phyloP scores from a whole-genome alignment of 805 yeast species.

The Lachancea lanzarotensis region DNA sequence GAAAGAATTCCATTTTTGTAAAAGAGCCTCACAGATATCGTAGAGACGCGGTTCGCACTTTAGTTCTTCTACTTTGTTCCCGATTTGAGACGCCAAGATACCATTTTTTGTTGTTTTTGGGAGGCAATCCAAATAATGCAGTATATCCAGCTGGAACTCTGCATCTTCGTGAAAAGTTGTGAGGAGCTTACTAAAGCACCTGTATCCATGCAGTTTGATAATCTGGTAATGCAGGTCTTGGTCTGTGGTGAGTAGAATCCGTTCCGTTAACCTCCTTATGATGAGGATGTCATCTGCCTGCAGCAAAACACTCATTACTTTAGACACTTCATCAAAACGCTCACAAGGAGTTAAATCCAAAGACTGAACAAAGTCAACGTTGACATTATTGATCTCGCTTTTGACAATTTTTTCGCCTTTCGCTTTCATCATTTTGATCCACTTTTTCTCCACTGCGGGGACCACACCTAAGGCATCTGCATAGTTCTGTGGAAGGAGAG shows the following conservation, averaged over 20 bases:
- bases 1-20: constrained; percentile 64
- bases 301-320: constrained; percentile 73
- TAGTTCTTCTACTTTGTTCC: constrained; percentile 48
- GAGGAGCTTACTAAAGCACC: constrained; percentile 60
- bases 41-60: constrained; percentile 18
- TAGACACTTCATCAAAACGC: constrained; percentile 54
- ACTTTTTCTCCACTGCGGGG: constrained; percentile 58
- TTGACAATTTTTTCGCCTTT: constrained; percentile 40
- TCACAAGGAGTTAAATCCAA: constrained; percentile 47
- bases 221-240: constrained; percentile 49
- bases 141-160: constrained; percentile 40
- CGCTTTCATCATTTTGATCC: constrained; percentile 56
- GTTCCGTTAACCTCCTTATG: constrained; percentile 56
- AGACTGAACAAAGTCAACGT: constrained; percentile 56
- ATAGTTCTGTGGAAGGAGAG: constrained; percentile 71
- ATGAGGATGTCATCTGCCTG: constrained; percentile 66
- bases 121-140: constrained; percentile 56
- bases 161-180: constrained; percentile 35
- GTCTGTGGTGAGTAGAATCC: constrained; percentile 52
- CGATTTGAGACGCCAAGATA: constrained; percentile 68
- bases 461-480: constrained; percentile 82
- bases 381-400: constrained; percentile 49
- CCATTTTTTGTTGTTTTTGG: constrained; percentile 73
- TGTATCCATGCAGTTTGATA: constrained; percentile 80
- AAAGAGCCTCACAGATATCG: constrained; percentile 35